Evolutionary conservation across 169 alveolate species (phyloP), one percentile per base, ranked within the genome.

Genomic region (Toxoplasma gondii): DNA sequence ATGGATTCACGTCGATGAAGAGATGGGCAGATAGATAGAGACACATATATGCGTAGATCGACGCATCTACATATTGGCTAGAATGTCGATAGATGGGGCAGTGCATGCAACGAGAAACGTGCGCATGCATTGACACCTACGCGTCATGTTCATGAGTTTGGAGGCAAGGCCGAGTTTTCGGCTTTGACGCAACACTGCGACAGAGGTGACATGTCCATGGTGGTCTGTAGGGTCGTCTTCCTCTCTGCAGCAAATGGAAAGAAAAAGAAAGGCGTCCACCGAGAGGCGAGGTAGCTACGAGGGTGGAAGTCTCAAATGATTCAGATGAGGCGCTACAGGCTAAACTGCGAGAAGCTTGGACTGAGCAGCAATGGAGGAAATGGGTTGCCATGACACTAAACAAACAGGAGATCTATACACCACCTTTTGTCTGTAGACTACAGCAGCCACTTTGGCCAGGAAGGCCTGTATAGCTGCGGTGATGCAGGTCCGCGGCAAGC

Each of bases 161-260:
- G 98, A 97, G 10, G 99, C 99, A 7, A 98, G 94, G 34, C 99
- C 99, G 24, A 97, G 98, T 94, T 97, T 97, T 93, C 99, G 92
- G 94, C 97, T 97, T 44, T 98, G 94, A 90, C 99, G 93, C 91
- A 98, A 96, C 9, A 98, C 99, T 54, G 98, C 97, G 27, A 98
- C 95, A 36, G 98, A 97, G 31, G 99, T 98, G 91, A 98, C 98
- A 94, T 98, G 99, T 90, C 97, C 97, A 69, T 95, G 97, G 64
- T 87, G 95, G 34, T 91, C 96, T 31, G 92, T 90, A n/a, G 90
- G 83, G 82, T 95, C 95, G 80, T 93, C 93, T 38, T 49, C 96
- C 38, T 91, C 94, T 36, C 94, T 91, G 94, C 4, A 80, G n/a
- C 82, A 24, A n/a, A 17, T 1, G 43, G 84, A 36, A 16, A 69